Evolutionary conservation across 2,329 filamentous ascomycete species (phyloP).

Genomic region (Colletotrichum lini): DNA sequence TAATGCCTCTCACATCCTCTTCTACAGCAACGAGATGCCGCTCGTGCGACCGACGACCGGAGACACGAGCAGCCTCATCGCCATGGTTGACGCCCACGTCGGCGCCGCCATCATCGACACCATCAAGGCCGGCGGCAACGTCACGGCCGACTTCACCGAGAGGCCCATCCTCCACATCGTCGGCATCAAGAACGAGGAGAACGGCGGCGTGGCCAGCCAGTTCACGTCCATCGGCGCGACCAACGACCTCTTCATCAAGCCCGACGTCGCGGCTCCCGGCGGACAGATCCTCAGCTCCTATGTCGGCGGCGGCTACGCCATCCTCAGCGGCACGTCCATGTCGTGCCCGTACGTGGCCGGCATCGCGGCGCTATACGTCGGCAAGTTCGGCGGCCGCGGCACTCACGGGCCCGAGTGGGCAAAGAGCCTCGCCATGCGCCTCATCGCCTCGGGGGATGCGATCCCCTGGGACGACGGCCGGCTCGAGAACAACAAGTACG

Average conservation of each 20-base stretch:
- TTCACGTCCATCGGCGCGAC: conserved; percentile 58
- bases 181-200: conserved; percentile 43
- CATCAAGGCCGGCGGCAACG: conserved; percentile 40
- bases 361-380: conserved; percentile 51
- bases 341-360: conserved; percentile 60
- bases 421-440: conserved; percentile 51
- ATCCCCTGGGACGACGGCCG: conserved; percentile 46
- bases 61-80: conserved; percentile 30
- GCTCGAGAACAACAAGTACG: conserved; percentile 38
- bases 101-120: conserved; percentile 43
- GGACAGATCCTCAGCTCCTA: conserved; percentile 60
- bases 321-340: conserved; percentile 64
- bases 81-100: conserved; percentile 39
- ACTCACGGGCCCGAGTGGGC: conserved; percentile 48
- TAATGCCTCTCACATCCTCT: conserved; percentile 57
- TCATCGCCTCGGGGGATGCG: conserved; percentile 50
- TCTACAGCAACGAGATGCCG: conserved; percentile 53
- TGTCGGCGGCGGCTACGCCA: conserved; percentile 51
- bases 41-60: conserved; percentile 30
- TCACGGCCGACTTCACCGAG: conserved; percentile 43
- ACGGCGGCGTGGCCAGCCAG: conserved; percentile 51
- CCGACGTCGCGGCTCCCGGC: conserved; percentile 56
- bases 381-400: conserved; percentile 57
- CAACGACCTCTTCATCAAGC: conserved; percentile 56
- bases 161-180: conserved; percentile 39